Evolutionary conservation across 139 green algal species (phyloP).

Genomic region (Micromonas commoda): DNA sequence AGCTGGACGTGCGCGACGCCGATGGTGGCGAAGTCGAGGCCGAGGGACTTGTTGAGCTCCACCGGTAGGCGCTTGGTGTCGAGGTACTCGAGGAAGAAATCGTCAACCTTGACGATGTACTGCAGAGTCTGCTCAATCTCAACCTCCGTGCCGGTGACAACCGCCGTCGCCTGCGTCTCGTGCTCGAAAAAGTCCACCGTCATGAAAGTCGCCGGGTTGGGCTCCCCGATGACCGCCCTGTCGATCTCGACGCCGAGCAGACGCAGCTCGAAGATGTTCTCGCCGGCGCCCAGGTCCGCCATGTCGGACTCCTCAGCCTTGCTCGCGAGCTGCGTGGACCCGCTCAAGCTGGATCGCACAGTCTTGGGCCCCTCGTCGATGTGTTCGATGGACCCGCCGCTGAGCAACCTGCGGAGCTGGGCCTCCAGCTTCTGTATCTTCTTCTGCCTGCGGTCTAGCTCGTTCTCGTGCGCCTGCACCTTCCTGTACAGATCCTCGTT

Average conservation of each 20-base stretch:
- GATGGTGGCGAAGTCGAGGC: constrained; percentile 8
- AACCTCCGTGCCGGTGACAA: not conserved
- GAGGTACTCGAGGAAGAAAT: constrained; percentile 28
- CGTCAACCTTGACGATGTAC: constrained; percentile 21
- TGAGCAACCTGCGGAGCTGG: not conserved
- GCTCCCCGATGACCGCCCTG: not conserved
- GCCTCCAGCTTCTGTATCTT: constrained; percentile 26
- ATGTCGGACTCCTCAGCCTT: constrained; percentile 1
- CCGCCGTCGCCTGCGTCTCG: constrained; percentile 21
- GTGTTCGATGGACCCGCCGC: not conserved
- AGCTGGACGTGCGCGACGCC: constrained; percentile 3
- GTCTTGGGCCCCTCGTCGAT: not conserved
- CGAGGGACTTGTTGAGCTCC: not conserved
- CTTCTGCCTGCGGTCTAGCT: constrained; percentile 8
- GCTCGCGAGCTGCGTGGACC: not conserved
- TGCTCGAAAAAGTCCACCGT: constrained; percentile 30
- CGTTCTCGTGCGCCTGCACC: not conserved
- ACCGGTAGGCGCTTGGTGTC: constrained; percentile 10
- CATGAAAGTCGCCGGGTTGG: constrained; percentile 14
- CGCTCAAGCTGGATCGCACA: not conserved
- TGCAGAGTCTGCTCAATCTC: not conserved
- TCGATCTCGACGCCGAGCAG: constrained; percentile 8
- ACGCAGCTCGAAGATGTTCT: constrained; percentile 18
- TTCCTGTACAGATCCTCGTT: constrained; percentile 7
- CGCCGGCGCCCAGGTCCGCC: not conserved